phyloP scores from a whole-genome alignment of 805 yeast species.

The Starmera caribaea region DNA sequence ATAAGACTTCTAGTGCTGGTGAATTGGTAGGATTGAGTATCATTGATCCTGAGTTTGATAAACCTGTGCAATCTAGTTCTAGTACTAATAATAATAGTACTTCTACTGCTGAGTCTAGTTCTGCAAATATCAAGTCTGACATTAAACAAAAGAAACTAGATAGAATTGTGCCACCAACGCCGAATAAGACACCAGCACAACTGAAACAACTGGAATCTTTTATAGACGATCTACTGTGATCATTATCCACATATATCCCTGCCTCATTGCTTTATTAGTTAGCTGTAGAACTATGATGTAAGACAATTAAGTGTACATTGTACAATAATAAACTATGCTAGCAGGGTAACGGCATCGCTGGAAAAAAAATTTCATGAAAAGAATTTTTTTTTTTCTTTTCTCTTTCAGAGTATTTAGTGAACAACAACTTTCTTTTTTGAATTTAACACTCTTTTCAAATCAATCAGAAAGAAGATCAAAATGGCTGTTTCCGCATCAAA shows the following conservation, averaged over 20 bases:
- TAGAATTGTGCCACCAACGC: not conserved
- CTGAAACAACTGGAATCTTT: constrained; percentile 14
- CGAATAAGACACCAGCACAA: constrained; percentile 10
- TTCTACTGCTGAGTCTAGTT: not conserved
- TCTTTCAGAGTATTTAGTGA: not conserved
- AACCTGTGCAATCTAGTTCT: too few relatives aligned
- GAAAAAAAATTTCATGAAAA: not conserved
- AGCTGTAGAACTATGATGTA: too few relatives aligned
- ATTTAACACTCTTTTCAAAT: too few relatives aligned
- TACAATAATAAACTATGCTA: too few relatives aligned
- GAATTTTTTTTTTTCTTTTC: not conserved
- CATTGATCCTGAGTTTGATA: constrained; percentile 2
- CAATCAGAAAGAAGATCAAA: not conserved
- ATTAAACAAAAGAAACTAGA: not conserved
- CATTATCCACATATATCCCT: too few relatives aligned
- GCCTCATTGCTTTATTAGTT: too few relatives aligned
- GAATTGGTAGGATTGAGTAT: constrained; percentile 9
- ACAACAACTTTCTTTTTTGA: not conserved
- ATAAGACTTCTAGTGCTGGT: constrained; percentile 2
- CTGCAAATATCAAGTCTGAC: not conserved
- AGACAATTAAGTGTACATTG: too few relatives aligned
- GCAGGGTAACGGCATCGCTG: too few relatives aligned
- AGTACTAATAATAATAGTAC: not conserved
- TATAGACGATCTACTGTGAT: constrained; percentile 11
- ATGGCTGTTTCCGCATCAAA: constrained; percentile 67